Evolutionary conservation across 2,329 filamentous ascomycete species (phyloP).

Genomic region (Lomentospora prolificans): DNA sequence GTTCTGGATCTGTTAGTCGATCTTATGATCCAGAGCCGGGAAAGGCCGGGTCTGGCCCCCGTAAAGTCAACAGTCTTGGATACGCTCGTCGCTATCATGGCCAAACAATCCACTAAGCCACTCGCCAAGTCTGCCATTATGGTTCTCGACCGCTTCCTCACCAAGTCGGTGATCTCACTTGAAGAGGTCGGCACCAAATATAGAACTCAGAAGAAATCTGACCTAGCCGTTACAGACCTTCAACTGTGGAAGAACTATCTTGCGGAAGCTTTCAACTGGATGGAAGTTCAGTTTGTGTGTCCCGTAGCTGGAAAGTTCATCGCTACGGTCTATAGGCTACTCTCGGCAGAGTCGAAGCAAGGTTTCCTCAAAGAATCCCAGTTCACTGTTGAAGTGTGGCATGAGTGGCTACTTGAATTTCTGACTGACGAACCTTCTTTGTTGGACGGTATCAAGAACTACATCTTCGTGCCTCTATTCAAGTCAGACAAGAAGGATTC

Average conservation of each 20-base stretch:
- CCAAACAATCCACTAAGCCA: constrained; percentile 49
- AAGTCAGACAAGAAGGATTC: constrained; percentile 44
- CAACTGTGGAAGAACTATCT: constrained; percentile 42
- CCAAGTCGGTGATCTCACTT: constrained; percentile 46
- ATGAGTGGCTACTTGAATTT: constrained; percentile 44
- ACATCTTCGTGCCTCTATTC: constrained; percentile 54
- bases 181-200: constrained; percentile 36
- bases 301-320: constrained; percentile 52
- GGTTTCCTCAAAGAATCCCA: constrained; percentile 7
- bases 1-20: constrained; percentile 48
- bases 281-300: constrained; percentile 46
- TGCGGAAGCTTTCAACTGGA: constrained; percentile 42
- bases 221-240: constrained; percentile 21
- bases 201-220: constrained; percentile 19
- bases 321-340: constrained; percentile 42
- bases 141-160: constrained; percentile 54
- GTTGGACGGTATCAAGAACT: constrained; percentile 54
- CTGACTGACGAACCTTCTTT: constrained; percentile 38
- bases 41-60: constrained; percentile 22
- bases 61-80: constrained; percentile 37
- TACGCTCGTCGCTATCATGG: constrained; percentile 48
- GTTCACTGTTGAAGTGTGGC: constrained; percentile 37
- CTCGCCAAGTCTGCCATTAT: constrained; percentile 62
- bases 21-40: constrained; percentile 40
- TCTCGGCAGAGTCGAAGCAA: constrained; percentile 25